These are phyloP conservation scores for Ceratocystis huliohia DNA, from an alignment of 2,329 filamentous ascomycete species.

Conservation along the genomic window DNA sequence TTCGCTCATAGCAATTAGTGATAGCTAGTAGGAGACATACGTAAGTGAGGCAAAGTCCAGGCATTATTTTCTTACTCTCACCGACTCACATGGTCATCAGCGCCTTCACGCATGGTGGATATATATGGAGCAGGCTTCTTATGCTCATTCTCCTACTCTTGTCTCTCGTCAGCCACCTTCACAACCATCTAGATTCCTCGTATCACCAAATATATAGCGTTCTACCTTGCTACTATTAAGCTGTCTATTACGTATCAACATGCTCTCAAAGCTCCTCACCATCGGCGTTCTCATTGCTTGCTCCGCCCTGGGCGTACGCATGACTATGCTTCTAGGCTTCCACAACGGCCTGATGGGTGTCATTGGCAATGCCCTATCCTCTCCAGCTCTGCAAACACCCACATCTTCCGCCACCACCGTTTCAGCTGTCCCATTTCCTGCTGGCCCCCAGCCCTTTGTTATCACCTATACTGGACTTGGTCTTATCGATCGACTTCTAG, in stretches of 20 bases:
- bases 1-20: too few relatives aligned
- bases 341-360: slow-evolving; percentile 13
- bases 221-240: too few relatives aligned
- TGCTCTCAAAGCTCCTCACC: slow-evolving; percentile 5
- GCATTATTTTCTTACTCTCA: too few relatives aligned
- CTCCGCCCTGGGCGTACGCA: not conserved
- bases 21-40: too few relatives aligned
- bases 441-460: slow-evolving; percentile 11
- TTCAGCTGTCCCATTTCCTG: not conserved
- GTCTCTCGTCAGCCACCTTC: not conserved
- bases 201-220: not conserved
- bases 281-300: not conserved
- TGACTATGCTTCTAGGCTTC: slow-evolving; percentile 10
- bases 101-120: too few relatives aligned
- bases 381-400: not conserved
- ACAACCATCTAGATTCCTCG: not conserved
- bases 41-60: too few relatives aligned
- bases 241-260: not conserved
- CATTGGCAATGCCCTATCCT: not conserved
- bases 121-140: not conserved
- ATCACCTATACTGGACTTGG: not conserved
- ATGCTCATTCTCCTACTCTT: not conserved
- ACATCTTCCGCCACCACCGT: not conserved
- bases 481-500: slow-evolving; percentile 9
- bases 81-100: too few relatives aligned